phyloP scores from a whole-genome alignment of 1,284 basidiomycete species.

The Apiotrichum siamense region DNA sequence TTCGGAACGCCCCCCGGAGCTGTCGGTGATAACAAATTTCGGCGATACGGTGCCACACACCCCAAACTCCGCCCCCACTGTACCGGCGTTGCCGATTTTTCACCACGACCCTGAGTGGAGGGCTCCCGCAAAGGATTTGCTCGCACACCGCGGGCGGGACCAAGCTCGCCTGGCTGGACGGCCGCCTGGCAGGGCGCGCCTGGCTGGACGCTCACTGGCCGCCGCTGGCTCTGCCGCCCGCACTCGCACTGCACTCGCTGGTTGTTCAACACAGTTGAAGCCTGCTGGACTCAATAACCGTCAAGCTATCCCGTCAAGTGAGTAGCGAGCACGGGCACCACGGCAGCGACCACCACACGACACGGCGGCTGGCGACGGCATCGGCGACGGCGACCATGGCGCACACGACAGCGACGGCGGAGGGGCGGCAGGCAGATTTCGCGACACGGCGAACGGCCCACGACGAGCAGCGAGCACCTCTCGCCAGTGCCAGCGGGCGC shows the following conservation, averaged over 20 bases:
- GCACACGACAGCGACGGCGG: not conserved
- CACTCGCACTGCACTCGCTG: too few species aligned
- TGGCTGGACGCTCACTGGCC: not conserved
- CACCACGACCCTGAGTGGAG: too few species aligned
- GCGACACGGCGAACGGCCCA: not conserved
- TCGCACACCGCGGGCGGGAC: not conserved
- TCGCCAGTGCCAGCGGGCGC: too few species aligned
- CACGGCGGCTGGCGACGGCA: not conserved
- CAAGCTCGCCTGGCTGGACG: not conserved
- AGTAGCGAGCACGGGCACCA: conserved; percentile 6
- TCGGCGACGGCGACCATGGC: not conserved
- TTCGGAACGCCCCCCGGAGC: too few species aligned
- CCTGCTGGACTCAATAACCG: conserved; percentile 7
- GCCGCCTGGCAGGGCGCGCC: not conserved
- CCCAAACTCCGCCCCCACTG: not conserved
- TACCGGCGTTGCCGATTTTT: not conserved
- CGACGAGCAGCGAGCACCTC: not conserved
- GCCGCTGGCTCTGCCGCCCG: not conserved
- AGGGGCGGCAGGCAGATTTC: not conserved
- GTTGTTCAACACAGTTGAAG: not conserved
- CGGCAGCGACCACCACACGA: not conserved
- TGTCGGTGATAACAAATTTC: not conserved
- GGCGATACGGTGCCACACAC: not conserved
- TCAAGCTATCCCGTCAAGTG: conserved; percentile 16
- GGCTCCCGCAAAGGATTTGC: too few species aligned